phyloP scores from a whole-genome alignment of 2,329 filamentous ascomycete genomes.

The Pseudogymnoascus sp. region DNA sequence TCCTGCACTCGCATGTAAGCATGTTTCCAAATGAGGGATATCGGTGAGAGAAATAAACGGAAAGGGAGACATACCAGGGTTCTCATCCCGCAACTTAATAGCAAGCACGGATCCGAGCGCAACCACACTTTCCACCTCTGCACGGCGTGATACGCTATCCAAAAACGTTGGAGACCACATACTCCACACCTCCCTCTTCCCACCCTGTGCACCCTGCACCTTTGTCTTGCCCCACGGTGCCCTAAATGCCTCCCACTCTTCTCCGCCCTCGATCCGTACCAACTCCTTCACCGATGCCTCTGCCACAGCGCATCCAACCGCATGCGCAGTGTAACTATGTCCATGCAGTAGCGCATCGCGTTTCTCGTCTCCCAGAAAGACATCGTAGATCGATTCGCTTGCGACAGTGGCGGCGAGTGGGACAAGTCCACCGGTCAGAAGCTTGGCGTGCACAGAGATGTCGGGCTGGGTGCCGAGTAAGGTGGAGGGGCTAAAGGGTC shows the following conservation, averaged over 20 bases:
- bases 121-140: slow-evolving; percentile 56
- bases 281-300: slow-evolving; percentile 56
- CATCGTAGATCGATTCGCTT: slow-evolving; percentile 62
- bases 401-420: slow-evolving; percentile 71
- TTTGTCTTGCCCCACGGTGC: slow-evolving; percentile 34
- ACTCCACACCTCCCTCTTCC: slow-evolving; percentile 47
- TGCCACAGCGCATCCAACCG: slow-evolving; percentile 72
- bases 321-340: slow-evolving; percentile 80
- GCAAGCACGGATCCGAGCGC: slow-evolving; percentile 68
- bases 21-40: neutral
- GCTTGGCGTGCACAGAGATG: slow-evolving; percentile 73
- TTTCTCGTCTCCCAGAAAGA: slow-evolving; percentile 65
- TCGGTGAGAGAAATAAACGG: neutral
- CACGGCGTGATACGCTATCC: slow-evolving; percentile 45
- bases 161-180: slow-evolving; percentile 60
- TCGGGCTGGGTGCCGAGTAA: slow-evolving; percentile 64
- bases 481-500: slow-evolving; percentile 59
- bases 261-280: slow-evolving; percentile 45
- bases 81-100: slow-evolving; percentile 41
- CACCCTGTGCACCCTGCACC: neutral
- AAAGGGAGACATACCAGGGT: slow-evolving; percentile 26
- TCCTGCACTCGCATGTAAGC: slow-evolving; percentile 12
- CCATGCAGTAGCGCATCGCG: slow-evolving; percentile 73
- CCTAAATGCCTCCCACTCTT: slow-evolving; percentile 49
- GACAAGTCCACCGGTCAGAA: slow-evolving; percentile 71